Evolutionary conservation across 2,329 filamentous ascomycete species (phyloP), one percentile per base, ranked within the genome.

Genomic region (Cladosporium cucumerinum): DNA sequence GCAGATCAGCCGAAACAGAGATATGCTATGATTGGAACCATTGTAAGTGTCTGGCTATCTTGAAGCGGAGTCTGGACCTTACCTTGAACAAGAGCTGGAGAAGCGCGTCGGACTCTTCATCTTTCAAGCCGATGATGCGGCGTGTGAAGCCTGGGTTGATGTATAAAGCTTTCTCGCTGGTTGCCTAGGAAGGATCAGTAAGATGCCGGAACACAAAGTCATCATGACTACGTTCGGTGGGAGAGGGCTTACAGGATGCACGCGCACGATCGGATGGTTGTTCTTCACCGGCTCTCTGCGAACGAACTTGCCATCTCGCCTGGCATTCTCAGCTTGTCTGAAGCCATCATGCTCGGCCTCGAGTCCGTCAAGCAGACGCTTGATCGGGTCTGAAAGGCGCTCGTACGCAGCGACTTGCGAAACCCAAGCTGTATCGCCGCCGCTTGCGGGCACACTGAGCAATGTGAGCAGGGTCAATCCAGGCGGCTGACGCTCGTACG

Each of bases 391-490:
- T 63, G 89, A 93, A 2, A 97, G 84, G 5, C 93, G 84, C 67
- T 87, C 86, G 75, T 97, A 97, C 0, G 93, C 93, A 77, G 90
- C 89, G 0, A 83, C 92, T 70, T 89, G 87, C 74, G 95, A 89
- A 52, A 84, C 87, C 72, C 96, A 97, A 3, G 96, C 80, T 0
- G 93, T 97, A 74, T 97, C 93, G 59, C 93, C 93, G 39, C 93
- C 93, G 0, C 86, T 88, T 43, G 86, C 82, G 1, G 93, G 93
- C 55, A 86, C 88, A 73, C 97, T 92, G 21, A 97, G 84, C 58
- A 93, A 83, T 74, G 96, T 96, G 46, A 97, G 78, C 78, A 97
- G 96, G 0, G 93, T 96, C 0, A 92, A 96, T 34, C 92, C 92
- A 0, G 93, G 92, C 1, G 93, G 92, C 78, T 97, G 93, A 69